Base-by-base conservation (phyloP, 208 protist genomes). In the Herpetomonas muscarum region DNA sequence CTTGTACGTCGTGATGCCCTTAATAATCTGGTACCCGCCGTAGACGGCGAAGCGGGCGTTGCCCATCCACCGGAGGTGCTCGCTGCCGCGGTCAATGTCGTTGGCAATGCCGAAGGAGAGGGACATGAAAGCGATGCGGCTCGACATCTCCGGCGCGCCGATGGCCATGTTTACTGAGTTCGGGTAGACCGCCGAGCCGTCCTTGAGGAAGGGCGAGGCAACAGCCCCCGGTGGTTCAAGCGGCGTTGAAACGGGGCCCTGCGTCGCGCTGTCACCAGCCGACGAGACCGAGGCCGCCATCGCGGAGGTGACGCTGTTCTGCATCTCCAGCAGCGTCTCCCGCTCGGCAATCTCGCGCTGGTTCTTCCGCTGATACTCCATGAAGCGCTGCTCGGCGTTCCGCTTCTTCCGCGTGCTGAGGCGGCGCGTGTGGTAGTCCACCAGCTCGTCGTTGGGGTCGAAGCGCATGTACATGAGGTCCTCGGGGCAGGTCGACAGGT, bases 11-110 rank as follows among this genome's bases (percentile, higher is more conserved):
- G 55, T 58, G 24, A 88, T 41, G 10, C 87, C 87, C n/a, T 48
- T 37, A 22, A 94, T 21, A 15, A 94, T 47, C 25, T 70, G 34
- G 60, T 82, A 89, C 42, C 68, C 73, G 31, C 75, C 79, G 59
- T 90, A 92, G 6, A 85, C 74, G 21, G 80, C 60, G 52, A 94
- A 94, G 34, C 87, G 87, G 1, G 58, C 50, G 55, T 90, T 90
- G 51, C 87, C 84, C 84, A 94, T 87, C 77, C 84, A 94, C 17
- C 87, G 78, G 44, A 94, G 55, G 52, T 81, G 69, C 74, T 94
- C 87, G 15, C 74, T 85, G 50, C 87, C 87, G 49, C 75, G 74
- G 67, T 94, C 87, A 57, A 94, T 87, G 55, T 87, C 76, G 55
- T 94, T 94, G 17, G 76, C 62, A 22, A 83, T 53, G 25, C 87